phyloP scores from a whole-genome alignment of 2,329 filamentous ascomycete species.

The Pseudonectria foliicola region DNA sequence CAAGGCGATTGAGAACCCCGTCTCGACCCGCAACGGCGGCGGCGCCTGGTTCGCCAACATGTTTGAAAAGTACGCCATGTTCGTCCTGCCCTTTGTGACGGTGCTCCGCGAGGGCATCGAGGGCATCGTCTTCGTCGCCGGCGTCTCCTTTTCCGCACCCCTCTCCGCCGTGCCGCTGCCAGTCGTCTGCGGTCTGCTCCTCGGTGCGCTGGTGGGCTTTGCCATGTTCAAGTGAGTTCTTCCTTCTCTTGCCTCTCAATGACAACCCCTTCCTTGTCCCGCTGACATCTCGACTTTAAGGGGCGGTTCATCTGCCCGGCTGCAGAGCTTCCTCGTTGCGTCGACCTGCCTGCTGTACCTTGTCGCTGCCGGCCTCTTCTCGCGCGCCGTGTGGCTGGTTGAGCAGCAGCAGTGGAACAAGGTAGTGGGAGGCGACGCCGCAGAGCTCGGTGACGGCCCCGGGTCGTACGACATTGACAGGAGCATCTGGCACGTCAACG shows the following conservation, averaged over 20 bases:
- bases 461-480: slow-evolving; percentile 74
- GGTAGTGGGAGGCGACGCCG: slow-evolving; percentile 51
- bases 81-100: slow-evolving; percentile 78
- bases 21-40: slow-evolving; percentile 34
- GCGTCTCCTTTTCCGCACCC: slow-evolving; percentile 70
- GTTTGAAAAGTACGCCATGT: slow-evolving; percentile 79
- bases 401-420: slow-evolving; percentile 65
- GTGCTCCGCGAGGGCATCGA: slow-evolving; percentile 80
- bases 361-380: slow-evolving; percentile 76
- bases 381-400: slow-evolving; percentile 67
- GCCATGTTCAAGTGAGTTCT: slow-evolving; percentile 63
- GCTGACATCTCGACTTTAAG: slow-evolving; percentile 18
- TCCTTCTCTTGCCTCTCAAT: not conserved
- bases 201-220: slow-evolving; percentile 62
- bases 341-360: slow-evolving; percentile 82
- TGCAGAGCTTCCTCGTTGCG: slow-evolving; percentile 70
- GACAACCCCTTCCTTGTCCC: slow-evolving; percentile 1
- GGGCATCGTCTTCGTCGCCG: slow-evolving; percentile 81
- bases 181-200: slow-evolving; percentile 62
- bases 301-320: slow-evolving; percentile 35
- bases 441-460: slow-evolving; percentile 49
- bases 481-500: slow-evolving; percentile 78
- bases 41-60: slow-evolving; percentile 50
- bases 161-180: slow-evolving; percentile 71
- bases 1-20: slow-evolving; percentile 53